Percentiles rank a stretch among this genome's conserved stretches.
These are phyloP conservation scores for Chrysosphaeria jannelii DNA, from an alignment of 2,329 filamentous ascomycete species.

Conservation along the genomic window DNA sequence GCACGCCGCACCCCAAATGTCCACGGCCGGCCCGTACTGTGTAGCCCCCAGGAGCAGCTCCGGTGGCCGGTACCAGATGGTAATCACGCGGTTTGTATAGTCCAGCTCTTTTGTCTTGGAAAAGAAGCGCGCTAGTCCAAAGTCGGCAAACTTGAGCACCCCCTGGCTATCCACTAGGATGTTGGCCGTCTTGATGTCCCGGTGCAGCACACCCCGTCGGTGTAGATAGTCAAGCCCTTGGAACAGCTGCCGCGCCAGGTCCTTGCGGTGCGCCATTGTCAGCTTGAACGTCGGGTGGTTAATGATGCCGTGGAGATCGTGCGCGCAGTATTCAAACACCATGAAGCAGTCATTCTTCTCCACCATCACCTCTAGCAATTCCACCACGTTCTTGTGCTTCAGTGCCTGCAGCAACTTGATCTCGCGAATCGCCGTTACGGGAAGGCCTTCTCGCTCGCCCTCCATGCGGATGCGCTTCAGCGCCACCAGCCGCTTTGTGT, in stretches of 20 bases:
- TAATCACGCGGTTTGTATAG: slow-evolving; percentile 96
- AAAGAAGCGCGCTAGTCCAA: slow-evolving; percentile 86
- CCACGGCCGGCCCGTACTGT: slow-evolving; percentile 64
- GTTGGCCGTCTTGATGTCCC: slow-evolving; percentile 95
- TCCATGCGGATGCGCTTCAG: slow-evolving; percentile 86
- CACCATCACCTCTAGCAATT: slow-evolving; percentile 80
- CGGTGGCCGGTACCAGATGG: slow-evolving; percentile 87
- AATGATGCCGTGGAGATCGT: slow-evolving; percentile 79
- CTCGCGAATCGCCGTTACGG: slow-evolving; percentile 69
- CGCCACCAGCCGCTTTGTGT: slow-evolving; percentile 56
- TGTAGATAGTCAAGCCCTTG: slow-evolving; percentile 85
- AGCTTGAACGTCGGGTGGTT: slow-evolving; percentile 84
- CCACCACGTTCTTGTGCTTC: slow-evolving; percentile 55
- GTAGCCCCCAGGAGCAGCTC: slow-evolving; percentile 80
- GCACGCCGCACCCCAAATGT: slow-evolving; percentile 92
- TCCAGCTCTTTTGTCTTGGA: slow-evolving; percentile 74
- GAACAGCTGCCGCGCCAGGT: slow-evolving; percentile 77
- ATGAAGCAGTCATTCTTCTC: slow-evolving; percentile 98
- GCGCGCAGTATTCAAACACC: slow-evolving; percentile 95
- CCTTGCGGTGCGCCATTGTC: slow-evolving; percentile 64
- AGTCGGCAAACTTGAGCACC: slow-evolving; percentile 77
- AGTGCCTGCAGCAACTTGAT: slow-evolving; percentile 78
- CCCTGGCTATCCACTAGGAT: slow-evolving; percentile 80
- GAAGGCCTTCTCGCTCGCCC: slow-evolving; percentile 69
- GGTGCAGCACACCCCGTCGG: slow-evolving; percentile 71